phyloP scores from a whole-genome alignment of 495 filamentous ascomycete species.

The Entonaema liquescens region DNA sequence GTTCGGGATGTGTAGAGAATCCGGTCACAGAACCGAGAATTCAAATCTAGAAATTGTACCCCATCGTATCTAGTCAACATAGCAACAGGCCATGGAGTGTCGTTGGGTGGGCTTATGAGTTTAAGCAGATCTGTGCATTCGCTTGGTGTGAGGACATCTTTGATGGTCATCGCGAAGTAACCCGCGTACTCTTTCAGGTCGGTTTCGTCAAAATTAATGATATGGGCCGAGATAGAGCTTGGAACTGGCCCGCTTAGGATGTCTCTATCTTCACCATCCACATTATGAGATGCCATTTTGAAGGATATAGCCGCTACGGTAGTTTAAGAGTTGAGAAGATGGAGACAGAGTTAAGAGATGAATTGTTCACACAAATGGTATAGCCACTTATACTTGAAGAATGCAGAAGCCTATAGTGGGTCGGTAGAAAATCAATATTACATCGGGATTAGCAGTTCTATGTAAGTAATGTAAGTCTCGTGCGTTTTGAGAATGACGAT shows the following conservation, averaged over 20 bases:
- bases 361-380: too few species aligned
- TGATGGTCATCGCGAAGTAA: background rate
- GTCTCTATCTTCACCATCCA: background rate
- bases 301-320: background rate
- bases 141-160: background rate
- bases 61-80: background rate
- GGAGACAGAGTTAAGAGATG: too few species aligned
- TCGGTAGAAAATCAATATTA: background rate
- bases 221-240: background rate
- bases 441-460: too few species aligned
- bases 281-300: background rate
- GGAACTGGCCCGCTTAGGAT: background rate
- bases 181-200: background rate
- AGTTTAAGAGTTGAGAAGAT: too few species aligned
- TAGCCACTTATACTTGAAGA: background rate
- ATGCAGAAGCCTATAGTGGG: constrained; percentile 14
- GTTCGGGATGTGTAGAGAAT: background rate
- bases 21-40: background rate
- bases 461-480: too few species aligned
- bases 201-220: background rate
- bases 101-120: background rate
- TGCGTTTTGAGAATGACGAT: too few species aligned
- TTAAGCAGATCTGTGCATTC: background rate
- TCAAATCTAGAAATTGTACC: background rate
- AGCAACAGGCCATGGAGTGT: background rate